phyloP scores from a whole-genome alignment of 2,329 filamentous ascomycete species.

The Fusarium tanahbumbuense region DNA sequence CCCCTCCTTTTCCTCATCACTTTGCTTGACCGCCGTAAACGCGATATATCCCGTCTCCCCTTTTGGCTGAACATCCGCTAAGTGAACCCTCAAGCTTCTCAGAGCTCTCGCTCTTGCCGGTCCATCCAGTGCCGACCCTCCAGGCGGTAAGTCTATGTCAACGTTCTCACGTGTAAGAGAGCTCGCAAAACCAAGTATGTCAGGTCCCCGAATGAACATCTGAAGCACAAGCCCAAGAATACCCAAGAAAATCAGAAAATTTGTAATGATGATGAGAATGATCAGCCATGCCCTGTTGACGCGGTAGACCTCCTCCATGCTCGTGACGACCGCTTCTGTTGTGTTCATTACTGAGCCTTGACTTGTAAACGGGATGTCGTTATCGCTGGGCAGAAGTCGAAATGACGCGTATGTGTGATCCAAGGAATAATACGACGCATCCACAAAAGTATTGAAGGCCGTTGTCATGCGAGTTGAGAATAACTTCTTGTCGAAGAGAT shows the following conservation, averaged over 20 bases:
- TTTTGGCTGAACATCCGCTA: slow-evolving; percentile 5
- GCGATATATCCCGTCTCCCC: slow-evolving; percentile 14
- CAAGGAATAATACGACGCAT: accelerated
- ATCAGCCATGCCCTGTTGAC: neutral
- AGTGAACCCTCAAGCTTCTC: slow-evolving; percentile 4
- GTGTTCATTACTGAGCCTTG: no score
- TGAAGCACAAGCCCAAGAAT: neutral
- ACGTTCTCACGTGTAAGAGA: slow-evolving; percentile 22
- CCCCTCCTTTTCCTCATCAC: no score
- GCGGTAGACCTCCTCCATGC: accelerated
- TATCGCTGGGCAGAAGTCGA: no score
- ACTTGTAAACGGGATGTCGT: no score
- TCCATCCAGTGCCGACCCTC: slow-evolving; percentile 13
- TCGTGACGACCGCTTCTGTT: accelerated
- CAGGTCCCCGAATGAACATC: slow-evolving; percentile 11
- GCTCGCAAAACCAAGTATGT: slow-evolving; percentile 25
- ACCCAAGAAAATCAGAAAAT: slow-evolving; percentile 1
- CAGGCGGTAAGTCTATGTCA: neutral
- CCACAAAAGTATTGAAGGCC: no score
- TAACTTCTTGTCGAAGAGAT: accelerated
- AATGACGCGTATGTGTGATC: no score
- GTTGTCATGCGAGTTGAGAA: no score
- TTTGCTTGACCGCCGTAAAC: neutral
- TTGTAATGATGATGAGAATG: slow-evolving; percentile 2
- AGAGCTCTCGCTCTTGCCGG: slow-evolving; percentile 10